These are phyloP conservation scores for Thermomucor indicae-seudaticae DNA, from an alignment of 371 early-diverging fungal genomes.

Conservation along the genomic window DNA sequence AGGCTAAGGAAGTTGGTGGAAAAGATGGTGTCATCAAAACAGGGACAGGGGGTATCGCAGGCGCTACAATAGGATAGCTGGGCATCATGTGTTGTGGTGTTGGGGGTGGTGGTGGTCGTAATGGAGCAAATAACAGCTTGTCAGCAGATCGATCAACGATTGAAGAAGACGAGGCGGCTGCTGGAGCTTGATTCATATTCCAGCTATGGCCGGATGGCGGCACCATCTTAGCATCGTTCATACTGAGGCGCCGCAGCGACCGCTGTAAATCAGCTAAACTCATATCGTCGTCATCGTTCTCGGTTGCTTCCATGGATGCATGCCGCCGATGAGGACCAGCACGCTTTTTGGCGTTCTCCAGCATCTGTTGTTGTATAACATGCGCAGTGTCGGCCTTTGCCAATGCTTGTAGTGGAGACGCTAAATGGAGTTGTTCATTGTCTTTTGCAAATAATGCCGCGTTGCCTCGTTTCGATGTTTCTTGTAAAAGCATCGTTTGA, in stretches of 20 bases:
- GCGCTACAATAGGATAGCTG: slow-evolving; percentile 1
- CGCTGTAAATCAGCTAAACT: slow-evolving; percentile 32
- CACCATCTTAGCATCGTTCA: slow-evolving; percentile 3
- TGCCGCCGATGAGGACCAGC: slow-evolving; percentile 4
- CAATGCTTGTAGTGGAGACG: slow-evolving; percentile 10
- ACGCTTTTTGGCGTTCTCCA: background rate
- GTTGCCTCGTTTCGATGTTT: too few species aligned
- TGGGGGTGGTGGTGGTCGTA: too few species aligned
- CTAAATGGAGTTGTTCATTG: slow-evolving; percentile 7
- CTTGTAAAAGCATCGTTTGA: too few species aligned
- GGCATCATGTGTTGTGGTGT: background rate
- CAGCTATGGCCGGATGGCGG: slow-evolving; percentile 6
- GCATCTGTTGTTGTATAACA: slow-evolving; percentile 7
- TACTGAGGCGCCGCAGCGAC: slow-evolving; percentile 15
- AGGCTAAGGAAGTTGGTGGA: too few species aligned
- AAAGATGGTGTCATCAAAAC: too few species aligned
- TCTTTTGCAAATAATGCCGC: too few species aligned
- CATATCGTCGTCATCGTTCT: slow-evolving; percentile 30
- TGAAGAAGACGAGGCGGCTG: too few species aligned
- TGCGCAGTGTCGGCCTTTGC: slow-evolving; percentile 10
- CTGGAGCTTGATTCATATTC: slow-evolving; percentile 19
- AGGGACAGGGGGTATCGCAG: slow-evolving; percentile 20
- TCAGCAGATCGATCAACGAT: slow-evolving; percentile 16
- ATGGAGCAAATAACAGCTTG: too few species aligned
- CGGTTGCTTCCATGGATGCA: background rate